These are phyloP conservation scores for Xanthoparmelia taractica DNA, from an alignment of 495 filamentous ascomycete genomes.

Conservation along the genomic window DNA sequence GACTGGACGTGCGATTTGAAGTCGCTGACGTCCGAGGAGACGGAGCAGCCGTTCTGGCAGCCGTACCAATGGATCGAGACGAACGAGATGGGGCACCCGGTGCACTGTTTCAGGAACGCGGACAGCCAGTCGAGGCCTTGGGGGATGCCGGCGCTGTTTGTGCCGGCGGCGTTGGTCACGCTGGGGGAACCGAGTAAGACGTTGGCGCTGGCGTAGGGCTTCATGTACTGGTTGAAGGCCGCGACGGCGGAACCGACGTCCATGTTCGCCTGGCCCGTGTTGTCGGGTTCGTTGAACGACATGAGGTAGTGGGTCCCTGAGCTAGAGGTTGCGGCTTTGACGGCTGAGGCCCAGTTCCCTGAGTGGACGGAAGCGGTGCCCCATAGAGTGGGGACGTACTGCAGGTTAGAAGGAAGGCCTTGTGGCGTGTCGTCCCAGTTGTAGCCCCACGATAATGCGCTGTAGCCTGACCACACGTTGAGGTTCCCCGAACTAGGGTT, in stretches of 20 bases:
- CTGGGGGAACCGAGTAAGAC: slow-evolving; percentile 65
- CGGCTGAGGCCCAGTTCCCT: slow-evolving; percentile 51
- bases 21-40: slow-evolving; percentile 32
- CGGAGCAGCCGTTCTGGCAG: slow-evolving; percentile 28
- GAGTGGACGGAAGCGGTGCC: slow-evolving; percentile 30
- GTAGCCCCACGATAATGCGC: slow-evolving; percentile 25
- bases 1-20: slow-evolving; percentile 55
- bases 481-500: slow-evolving; percentile 20
- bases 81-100: slow-evolving; percentile 55
- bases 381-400: slow-evolving; percentile 76
- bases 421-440: slow-evolving; percentile 58
- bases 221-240: slow-evolving; percentile 59
- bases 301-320: slow-evolving; percentile 46
- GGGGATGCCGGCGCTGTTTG: slow-evolving; percentile 42
- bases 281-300: slow-evolving; percentile 86
- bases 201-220: slow-evolving; percentile 50
- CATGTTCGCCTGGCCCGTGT: slow-evolving; percentile 57
- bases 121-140: slow-evolving; percentile 57
- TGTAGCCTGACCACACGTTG: slow-evolving; percentile 18
- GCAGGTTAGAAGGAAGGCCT: slow-evolving; percentile 38
- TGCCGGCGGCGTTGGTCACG: slow-evolving; percentile 58
- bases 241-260: slow-evolving; percentile 49
- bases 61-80: slow-evolving; percentile 66
- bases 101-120: slow-evolving; percentile 52
- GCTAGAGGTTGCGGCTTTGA: slow-evolving; percentile 33